Conservation (phyloP, 2,329 filamentous ascomycete species). For the Malbranchea cinnamomea region DNA sequence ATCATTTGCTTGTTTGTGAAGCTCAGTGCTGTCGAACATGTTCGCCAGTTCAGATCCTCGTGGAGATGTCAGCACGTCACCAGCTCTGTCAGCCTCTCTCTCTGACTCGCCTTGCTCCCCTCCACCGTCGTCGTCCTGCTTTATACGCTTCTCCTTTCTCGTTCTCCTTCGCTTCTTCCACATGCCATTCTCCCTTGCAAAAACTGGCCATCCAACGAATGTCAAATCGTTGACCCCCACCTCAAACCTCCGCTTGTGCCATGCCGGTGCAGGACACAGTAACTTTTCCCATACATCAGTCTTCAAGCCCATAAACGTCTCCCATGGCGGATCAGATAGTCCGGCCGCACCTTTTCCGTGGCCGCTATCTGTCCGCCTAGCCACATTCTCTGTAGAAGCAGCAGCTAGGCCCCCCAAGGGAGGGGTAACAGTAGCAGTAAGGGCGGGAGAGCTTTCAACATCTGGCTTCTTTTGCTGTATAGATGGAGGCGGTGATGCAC, state of each 20-base stretch:
- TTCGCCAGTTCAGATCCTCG: too few species aligned
- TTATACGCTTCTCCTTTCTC: constrained; percentile 12
- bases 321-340: constrained; percentile 22
- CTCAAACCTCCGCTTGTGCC: constrained; percentile 72
- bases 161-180: constrained; percentile 47
- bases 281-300: constrained; percentile 69
- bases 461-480: too few species aligned
- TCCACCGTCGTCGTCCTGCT: constrained; percentile 14
- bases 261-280: constrained; percentile 57
- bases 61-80: too few species aligned
- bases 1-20: too few species aligned
- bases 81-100: too few species aligned
- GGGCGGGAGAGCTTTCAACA: too few species aligned
- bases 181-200: constrained; percentile 60
- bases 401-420: too few species aligned
- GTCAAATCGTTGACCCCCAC: constrained; percentile 65
- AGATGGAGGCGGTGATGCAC: too few species aligned
- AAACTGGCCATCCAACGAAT: constrained; percentile 71
- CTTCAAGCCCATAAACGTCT: constrained; percentile 57
- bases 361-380: constrained; percentile 1
- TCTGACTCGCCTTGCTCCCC: constrained; percentile 12
- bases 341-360: constrained; percentile 6
- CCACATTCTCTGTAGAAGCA: too few species aligned
- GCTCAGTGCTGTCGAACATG: too few species aligned
- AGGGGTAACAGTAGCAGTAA: too few species aligned